These are phyloP conservation scores for bread wheat (Triticum aestivum) DNA, from an alignment of 176 grass and related monocot genomes.

Conservation along the genomic window DNA sequence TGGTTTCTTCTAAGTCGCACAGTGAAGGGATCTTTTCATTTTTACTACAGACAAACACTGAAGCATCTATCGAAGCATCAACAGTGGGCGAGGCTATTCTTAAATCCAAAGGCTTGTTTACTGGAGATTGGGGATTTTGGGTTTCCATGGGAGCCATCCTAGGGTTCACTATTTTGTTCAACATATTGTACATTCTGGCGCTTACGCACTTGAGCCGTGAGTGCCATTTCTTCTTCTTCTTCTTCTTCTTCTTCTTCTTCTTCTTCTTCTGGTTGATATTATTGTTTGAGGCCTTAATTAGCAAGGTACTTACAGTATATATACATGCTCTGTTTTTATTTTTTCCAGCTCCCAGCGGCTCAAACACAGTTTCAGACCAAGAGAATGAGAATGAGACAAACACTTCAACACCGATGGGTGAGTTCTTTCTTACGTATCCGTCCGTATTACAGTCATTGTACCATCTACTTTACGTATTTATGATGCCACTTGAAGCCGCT, in stretches of 20 bases:
- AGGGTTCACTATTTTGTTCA: slow-evolving; percentile 70
- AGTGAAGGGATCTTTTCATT: not conserved
- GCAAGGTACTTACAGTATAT: not conserved
- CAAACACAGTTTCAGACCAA: slow-evolving; percentile 49
- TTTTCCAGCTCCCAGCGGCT: slow-evolving; percentile 45
- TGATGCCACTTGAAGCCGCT: not conserved
- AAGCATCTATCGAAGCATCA: slow-evolving; percentile 45
- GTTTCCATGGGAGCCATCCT: slow-evolving; percentile 64
- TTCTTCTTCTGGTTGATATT: not conserved
- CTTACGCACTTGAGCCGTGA: slow-evolving; percentile 74
- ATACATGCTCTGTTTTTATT: not conserved
- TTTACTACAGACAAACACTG: slow-evolving; percentile 59
- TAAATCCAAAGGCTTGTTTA: slow-evolving; percentile 79
- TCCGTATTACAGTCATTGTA: slow-evolving; percentile 3
- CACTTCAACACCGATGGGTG: slow-evolving; percentile 1
- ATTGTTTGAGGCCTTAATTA: not conserved
- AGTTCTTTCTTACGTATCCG: not conserved
- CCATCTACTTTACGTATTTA: not conserved
- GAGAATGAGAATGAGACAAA: slow-evolving; percentile 28
- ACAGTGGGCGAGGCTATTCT: slow-evolving; percentile 79
- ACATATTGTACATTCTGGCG: slow-evolving; percentile 60
- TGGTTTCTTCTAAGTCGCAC: not conserved
- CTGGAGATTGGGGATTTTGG: slow-evolving; percentile 66
- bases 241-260: not conserved
- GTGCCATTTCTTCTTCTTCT: not conserved